Percentiles rank a stretch among this genome's conserved stretches.
Conservation (phyloP, 306 rosid genomes). For the Bauhinia variegata region DNA sequence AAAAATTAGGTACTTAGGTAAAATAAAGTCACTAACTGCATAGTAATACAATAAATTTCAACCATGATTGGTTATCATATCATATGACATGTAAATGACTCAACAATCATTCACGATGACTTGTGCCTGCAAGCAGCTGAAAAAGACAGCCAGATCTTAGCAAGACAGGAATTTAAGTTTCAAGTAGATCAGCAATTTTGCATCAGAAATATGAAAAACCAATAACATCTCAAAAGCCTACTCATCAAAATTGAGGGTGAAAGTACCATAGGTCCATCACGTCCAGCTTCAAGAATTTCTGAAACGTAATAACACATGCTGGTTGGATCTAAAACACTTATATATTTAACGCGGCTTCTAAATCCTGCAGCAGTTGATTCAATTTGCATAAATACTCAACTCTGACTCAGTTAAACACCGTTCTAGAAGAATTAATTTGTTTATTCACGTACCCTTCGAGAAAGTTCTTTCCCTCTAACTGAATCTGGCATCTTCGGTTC, state of each 20-base stretch:
- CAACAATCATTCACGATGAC: slow-evolving; percentile 29
- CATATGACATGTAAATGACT: neutral
- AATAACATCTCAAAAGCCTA: slow-evolving; percentile 23
- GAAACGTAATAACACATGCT: slow-evolving; percentile 75
- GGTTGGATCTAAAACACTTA: slow-evolving; percentile 76
- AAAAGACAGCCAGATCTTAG: slow-evolving; percentile 31
- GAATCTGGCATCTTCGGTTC: slow-evolving; percentile 48
- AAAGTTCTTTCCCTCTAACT: slow-evolving; percentile 44
- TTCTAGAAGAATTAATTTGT: slow-evolving; percentile 18
- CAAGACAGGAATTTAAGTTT: slow-evolving; percentile 26
- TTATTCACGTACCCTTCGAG: slow-evolving; percentile 66
- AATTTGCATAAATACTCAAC: slow-evolving; percentile 41
- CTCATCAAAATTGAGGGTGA: slow-evolving; percentile 20
- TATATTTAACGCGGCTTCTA: slow-evolving; percentile 86
- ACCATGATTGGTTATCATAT: neutral
- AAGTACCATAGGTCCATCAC: slow-evolving; percentile 85
- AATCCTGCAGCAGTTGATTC: slow-evolving; percentile 71
- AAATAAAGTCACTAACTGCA: slow-evolving; percentile 19
- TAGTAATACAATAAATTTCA: neutral
- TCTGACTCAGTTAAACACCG: slow-evolving; percentile 27
- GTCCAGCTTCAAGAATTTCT: slow-evolving; percentile 88
- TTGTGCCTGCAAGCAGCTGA: slow-evolving; percentile 26
- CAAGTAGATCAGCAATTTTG: slow-evolving; percentile 19
- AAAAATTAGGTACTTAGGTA: neutral
- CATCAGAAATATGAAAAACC: slow-evolving; percentile 20